Conservation (phyloP, 2,329 filamentous ascomycete species). For the Gremmenia infestans region DNA sequence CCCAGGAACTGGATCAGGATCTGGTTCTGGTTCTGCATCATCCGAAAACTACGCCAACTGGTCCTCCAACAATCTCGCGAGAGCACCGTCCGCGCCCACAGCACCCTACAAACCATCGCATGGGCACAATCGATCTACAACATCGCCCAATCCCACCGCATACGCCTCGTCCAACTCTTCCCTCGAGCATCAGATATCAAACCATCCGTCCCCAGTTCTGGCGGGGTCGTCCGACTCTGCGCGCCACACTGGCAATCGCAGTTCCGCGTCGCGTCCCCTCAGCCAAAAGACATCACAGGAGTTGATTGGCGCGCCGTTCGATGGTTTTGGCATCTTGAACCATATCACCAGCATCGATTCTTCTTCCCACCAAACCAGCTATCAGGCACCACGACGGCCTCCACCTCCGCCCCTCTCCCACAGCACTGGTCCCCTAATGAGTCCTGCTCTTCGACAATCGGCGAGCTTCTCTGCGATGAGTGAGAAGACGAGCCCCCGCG, state of each 20-base stretch:
- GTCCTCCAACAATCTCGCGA: conserved; percentile 58
- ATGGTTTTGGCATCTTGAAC: conserved; percentile 57
- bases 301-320: conserved; percentile 60
- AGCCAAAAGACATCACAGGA: conserved; percentile 49
- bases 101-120: conserved; percentile 17
- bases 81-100: conserved; percentile 53
- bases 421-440: conserved; percentile 48
- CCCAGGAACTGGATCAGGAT: conserved; percentile 37
- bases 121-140: conserved; percentile 36
- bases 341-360: conserved; percentile 42
- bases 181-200: conserved; percentile 28
- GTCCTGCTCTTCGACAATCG: conserved; percentile 58
- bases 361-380: conserved; percentile 32
- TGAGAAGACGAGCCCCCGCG: conserved; percentile 38
- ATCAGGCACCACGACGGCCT: conserved; percentile 34
- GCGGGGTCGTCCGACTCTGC: conserved; percentile 22
- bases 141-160: conserved; percentile 41
- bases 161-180: conserved; percentile 36
- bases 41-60: conserved; percentile 46
- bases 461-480: conserved; percentile 59
- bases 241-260: conserved; percentile 27
- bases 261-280: conserved; percentile 37
- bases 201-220: conserved; percentile 26
- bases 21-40: conserved; percentile 50
- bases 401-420: conserved; percentile 44